Percentiles rank a stretch among this genome's conserved stretches.
phyloP scores from a whole-genome alignment of 345 rosid species.

The Aethionema arabicum region DNA sequence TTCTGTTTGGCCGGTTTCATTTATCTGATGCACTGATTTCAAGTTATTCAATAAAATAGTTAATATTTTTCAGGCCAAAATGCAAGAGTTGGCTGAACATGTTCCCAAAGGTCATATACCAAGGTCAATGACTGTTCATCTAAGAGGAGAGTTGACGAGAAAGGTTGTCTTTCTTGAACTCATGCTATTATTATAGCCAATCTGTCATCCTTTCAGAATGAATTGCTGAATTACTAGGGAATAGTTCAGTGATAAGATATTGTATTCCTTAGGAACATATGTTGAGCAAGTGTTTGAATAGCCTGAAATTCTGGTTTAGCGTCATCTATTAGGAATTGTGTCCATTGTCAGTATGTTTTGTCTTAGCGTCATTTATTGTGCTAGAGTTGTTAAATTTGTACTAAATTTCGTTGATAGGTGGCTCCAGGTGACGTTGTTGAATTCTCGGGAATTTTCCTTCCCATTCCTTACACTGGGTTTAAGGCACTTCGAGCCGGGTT shows the following conservation, averaged over 20 bases:
- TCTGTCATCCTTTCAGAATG: constrained; percentile 1
- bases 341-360: not conserved
- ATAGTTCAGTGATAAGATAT: not conserved
- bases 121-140: constrained; percentile 90
- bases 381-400: not conserved
- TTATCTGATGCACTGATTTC: constrained; percentile 20
- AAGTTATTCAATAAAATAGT: not conserved
- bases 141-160: constrained; percentile 96
- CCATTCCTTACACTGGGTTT: constrained; percentile 91
- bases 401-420: constrained; percentile 45
- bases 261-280: constrained; percentile 1
- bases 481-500: constrained; percentile 98
- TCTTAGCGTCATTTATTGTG: constrained; percentile 6
- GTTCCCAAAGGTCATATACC: constrained; percentile 99
- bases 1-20: constrained; percentile 4
- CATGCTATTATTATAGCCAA: constrained; percentile 15
- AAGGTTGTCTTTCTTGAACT: constrained; percentile 54
- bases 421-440: constrained; percentile 98
- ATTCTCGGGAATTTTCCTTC: constrained; percentile 95
- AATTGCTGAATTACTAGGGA: constrained; percentile 4
- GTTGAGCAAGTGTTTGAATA: not conserved
- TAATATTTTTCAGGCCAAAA: constrained; percentile 71
- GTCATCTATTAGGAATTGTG: not conserved
- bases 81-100: constrained; percentile 98
- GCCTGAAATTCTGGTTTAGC: not conserved